Base-by-base conservation (phyloP, 2,329 filamentous ascomycete genomes). In the Calycina marina region DNA sequence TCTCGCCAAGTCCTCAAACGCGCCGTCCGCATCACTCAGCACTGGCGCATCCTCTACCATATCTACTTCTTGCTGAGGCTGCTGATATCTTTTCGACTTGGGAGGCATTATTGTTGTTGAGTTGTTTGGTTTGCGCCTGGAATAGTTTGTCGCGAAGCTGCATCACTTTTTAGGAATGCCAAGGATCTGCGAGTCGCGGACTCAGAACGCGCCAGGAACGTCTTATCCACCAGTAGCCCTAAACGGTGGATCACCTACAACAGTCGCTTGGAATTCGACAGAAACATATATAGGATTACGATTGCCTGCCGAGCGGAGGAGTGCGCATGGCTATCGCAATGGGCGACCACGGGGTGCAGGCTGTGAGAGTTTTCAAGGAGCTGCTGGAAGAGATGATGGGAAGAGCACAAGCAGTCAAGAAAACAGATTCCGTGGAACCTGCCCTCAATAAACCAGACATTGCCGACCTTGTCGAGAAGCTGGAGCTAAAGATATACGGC, bases 1-100 rank as follows among this genome's bases (percentile, higher is more conserved):
- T 50, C 76, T 72, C 39, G 90, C 90, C 42, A 94, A 63, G 53
- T 79, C 69, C 48, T 77, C 74, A 58, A 84, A 83, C 43, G 69
- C 61, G 47, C 65, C 75, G 50, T 83, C 77, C 49, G 75, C 76
- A 44, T 80, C 73, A 9, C 8, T 9, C 40, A 82, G 53, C 47
- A 78, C 79, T 44, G 73, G 70, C 41, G 78, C 65, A 4, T 74
- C 73, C 5, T 77, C 72, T 34, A 63, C 61, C 16, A 60, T 51
- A 35, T 60, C 56, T 17, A 45, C 42, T 32, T 57, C 51, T 40
- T 60, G 56, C 27, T 36, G 40, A 28, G 27, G 20, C 14, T 47
- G 45, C 18, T 38, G 44, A 26, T 47, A 50, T 30, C 36, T 36
- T 42, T 39, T 47, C 28, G 42, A 46, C 37, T 45, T 41, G 20